Conservation (phyloP, 1,284 basidiomycete genomes). For the Ustilago cynodontis region DNA sequence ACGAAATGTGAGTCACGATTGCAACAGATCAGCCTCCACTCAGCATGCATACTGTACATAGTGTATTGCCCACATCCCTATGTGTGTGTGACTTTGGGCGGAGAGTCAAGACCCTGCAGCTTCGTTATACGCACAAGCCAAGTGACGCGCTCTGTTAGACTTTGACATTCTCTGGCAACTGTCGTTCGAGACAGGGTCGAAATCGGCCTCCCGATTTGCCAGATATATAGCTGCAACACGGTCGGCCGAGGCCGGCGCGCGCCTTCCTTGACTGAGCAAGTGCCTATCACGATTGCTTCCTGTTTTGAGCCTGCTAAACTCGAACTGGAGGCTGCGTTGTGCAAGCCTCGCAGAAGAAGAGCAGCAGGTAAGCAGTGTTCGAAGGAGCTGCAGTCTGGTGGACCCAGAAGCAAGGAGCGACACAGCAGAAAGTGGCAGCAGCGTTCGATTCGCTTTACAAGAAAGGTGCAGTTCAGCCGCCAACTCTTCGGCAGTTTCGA, state of each 20-base stretch:
- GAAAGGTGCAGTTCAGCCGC: background rate
- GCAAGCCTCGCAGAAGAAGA: slow-evolving; percentile 2
- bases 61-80: too few relatives aligned
- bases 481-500: background rate
- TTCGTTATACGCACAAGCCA: background rate
- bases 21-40: background rate
- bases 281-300: too few relatives aligned
- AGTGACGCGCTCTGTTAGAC: slow-evolving; percentile 2
- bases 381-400: background rate
- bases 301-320: too few relatives aligned
- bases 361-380: slow-evolving; percentile 3
- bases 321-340: background rate
- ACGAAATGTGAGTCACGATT: too few relatives aligned
- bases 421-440: background rate
- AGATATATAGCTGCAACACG: background rate
- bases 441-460: too few relatives aligned
- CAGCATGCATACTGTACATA: background rate
- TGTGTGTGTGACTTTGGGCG: background rate
- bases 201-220: background rate
- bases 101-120: slow-evolving; percentile 37
- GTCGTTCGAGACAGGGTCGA: too few relatives aligned
- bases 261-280: too few relatives aligned
- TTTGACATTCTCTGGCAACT: too few relatives aligned
- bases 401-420: background rate
- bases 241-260: background rate